Evolutionary conservation across 192 early-diverging fungal species (phyloP), one percentile per base, ranked within the genome.

Genomic region (Jimgerdemannia lactiflua): DNA sequence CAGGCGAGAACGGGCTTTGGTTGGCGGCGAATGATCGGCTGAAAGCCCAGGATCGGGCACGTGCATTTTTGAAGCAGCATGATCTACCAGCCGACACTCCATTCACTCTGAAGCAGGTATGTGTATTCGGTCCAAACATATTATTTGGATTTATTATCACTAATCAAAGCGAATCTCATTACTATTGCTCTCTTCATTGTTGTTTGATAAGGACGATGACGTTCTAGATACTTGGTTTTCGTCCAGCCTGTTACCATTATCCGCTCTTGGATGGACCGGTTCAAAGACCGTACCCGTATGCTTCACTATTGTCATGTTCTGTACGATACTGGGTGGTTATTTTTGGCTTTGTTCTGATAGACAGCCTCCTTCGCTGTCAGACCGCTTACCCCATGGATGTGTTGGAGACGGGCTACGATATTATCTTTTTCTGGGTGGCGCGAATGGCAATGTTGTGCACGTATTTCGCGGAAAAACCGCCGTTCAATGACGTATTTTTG

Each of bases 211-310:
- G 83, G 96, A 97, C 75, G 91, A 88, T 19, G 98, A 99, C 79
- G 98, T 99, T 19, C 79, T 99, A 19, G 98, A 99, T 78, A 99
- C 98, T 3, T 99, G 98, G 97, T 99, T 99, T 75, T 98, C 97
- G 14, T 94, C 96, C 18, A 96, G 89, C 4, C 86, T 99, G 39
- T 89, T 97, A 85, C 98, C 98, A 6, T 85, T 99, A 42, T 93
- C 96, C 7, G 85, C 85, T 19, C 83, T 92, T 19, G 80, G 79
- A 39, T 85, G 83, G 85, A 83, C 80, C 41, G 82, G 81, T 43
- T 20, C 66, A 65, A 71, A 71, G 18, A 11, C 71, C 68, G 69
- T 81, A 75, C 82, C 81, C 20, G 74, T 84, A 78, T 70, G 72
- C 7, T 65, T 44, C 68, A 14, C 41, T 44, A 89, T 83, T 72